Conservation (phyloP, 108 stramenopile species). For the Nitzschia sp. region DNA sequence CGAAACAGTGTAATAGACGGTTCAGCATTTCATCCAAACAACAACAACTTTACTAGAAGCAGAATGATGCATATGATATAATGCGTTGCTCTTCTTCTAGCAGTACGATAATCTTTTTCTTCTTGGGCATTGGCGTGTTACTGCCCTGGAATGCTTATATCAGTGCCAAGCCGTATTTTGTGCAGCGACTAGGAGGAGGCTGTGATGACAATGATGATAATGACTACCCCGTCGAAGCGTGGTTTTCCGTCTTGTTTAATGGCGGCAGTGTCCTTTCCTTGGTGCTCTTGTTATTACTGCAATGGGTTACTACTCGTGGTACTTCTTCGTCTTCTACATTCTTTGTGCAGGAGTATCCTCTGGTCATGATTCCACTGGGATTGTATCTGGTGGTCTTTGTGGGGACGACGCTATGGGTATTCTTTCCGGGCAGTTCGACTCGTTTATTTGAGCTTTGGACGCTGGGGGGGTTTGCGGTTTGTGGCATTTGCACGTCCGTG, state of each 20-base stretch:
- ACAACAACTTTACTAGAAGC: no score
- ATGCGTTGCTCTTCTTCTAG: no score
- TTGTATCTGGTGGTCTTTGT: conserved; percentile 53
- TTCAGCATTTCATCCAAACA: no score
- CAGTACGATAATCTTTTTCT: conserved; percentile 39
- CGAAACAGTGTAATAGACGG: no score
- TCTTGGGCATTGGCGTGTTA: conserved; percentile 63
- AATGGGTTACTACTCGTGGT: not conserved
- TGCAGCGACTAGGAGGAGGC: not conserved
- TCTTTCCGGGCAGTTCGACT: conserved; percentile 16
- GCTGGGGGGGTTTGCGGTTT: conserved; percentile 26
- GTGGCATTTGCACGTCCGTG: conserved; percentile 44
- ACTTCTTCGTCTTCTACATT: not conserved
- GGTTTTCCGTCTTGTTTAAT: conserved; percentile 33
- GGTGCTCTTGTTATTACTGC: conserved; percentile 4
- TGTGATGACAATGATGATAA: not conserved
- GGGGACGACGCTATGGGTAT: conserved; percentile 35
- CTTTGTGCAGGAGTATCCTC: conserved; percentile 15
- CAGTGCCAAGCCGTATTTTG: conserved; percentile 64
- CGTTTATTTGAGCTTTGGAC: conserved; percentile 25
- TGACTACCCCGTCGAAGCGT: conserved; percentile 21
- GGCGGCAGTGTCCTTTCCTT: conserved; percentile 13
- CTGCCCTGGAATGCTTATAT: conserved; percentile 80
- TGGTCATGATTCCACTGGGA: conserved; percentile 54
- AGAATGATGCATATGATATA: no score